Evolutionary conservation across 768 basidiomycete species (phyloP).

Genomic region (Rhodotorula graminis): DNA sequence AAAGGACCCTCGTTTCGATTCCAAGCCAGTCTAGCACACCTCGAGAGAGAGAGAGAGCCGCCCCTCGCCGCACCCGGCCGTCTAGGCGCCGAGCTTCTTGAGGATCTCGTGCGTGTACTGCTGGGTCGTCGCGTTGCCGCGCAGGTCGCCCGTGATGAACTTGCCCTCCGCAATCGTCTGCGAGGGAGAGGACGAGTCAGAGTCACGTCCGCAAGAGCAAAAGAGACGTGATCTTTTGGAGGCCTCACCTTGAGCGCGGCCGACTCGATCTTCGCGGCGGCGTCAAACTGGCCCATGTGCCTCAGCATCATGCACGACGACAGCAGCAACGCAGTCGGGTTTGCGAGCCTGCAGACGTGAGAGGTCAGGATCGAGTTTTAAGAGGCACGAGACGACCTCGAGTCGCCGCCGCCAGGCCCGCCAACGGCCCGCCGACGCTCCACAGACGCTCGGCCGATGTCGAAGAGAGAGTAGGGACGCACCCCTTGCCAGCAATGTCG

Average conservation of each 20-base stretch:
- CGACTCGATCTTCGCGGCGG: slow-evolving; percentile 84
- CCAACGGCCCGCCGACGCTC: no score
- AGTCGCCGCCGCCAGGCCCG: no score
- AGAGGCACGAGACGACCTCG: no score
- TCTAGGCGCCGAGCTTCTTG: slow-evolving; percentile 21
- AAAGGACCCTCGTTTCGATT: no score
- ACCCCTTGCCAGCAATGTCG: slow-evolving; percentile 80
- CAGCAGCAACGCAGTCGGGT: slow-evolving; percentile 96
- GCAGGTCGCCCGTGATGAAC: slow-evolving; percentile 76
- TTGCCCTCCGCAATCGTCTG: slow-evolving; percentile 44
- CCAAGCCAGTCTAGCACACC: no score
- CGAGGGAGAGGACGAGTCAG: not conserved
- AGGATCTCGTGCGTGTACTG: slow-evolving; percentile 41
- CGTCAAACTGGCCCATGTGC: slow-evolving; percentile 83
- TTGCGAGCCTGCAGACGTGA: slow-evolving; percentile 65
- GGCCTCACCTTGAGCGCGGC: slow-evolving; percentile 74
- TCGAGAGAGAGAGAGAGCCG: no score
- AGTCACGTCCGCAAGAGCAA: not conserved
- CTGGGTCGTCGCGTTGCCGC: slow-evolving; percentile 79
- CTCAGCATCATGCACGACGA: slow-evolving; percentile 95
- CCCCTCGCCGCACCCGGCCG: no score
- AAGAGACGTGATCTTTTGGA: not conserved
- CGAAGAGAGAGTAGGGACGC: slow-evolving; percentile 14
- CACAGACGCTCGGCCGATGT: no score
- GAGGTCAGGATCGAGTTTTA: slow-evolving; percentile 49